Evolutionary conservation across 176 grass and related monocot species (phyloP).

Genomic region (Carex littledalei): DNA sequence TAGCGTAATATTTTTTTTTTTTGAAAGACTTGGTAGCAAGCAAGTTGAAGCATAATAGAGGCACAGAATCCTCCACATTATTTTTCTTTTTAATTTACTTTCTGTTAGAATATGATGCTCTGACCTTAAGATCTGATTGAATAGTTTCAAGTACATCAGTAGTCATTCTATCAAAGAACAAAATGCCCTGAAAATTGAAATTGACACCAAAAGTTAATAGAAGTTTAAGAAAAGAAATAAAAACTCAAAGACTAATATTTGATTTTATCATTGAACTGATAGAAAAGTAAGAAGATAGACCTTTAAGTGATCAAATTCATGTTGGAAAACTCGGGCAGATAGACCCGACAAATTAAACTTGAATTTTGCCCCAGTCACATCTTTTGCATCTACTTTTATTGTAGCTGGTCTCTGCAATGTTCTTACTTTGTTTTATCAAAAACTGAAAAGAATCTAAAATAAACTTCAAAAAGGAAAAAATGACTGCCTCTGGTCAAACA

Average conservation of each 20-base stretch:
- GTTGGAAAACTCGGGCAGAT: conserved; percentile 83
- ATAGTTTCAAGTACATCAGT: conserved; percentile 80
- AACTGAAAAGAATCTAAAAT: conserved; percentile 1
- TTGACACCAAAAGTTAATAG: background rate
- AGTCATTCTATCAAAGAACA: conserved; percentile 96
- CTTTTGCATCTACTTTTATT: conserved; percentile 86
- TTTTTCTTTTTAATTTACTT: background rate
- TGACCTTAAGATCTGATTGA: conserved; percentile 61
- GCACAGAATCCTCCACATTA: background rate
- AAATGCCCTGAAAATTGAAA: conserved; percentile 67
- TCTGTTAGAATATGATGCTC: background rate
- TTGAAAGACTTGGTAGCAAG: too few species aligned
- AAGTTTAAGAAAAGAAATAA: background rate
- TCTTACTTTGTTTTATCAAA: background rate
- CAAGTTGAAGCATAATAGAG: background rate
- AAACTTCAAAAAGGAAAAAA: background rate
- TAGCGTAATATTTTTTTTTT: too few species aligned
- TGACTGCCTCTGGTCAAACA: background rate
- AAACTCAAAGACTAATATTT: background rate
- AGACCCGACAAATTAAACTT: conserved; percentile 77
- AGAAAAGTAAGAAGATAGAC: conserved; percentile 22
- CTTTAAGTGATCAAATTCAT: conserved; percentile 98
- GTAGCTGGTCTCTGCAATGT: conserved; percentile 76
- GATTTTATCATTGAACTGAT: background rate
- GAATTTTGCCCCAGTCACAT: conserved; percentile 69